A percentile compares a stretch with the other conserved stretches of the same genome.
Conservation (phyloP, 2,329 filamentous ascomycete genomes). For the Neofusicoccum sp. region DNA sequence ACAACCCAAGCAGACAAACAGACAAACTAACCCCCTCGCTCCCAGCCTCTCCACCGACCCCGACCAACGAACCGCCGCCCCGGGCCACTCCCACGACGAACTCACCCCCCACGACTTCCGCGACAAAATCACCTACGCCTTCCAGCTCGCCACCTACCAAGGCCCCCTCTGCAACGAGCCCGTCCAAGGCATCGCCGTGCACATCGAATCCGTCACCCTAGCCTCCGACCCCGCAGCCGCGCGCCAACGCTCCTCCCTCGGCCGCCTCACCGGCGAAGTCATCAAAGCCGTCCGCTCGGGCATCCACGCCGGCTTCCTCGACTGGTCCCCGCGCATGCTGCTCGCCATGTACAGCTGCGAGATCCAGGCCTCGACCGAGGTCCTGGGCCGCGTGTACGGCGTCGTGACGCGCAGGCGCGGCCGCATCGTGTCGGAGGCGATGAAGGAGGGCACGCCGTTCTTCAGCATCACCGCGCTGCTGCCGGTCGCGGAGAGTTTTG, state of each 20-base stretch:
- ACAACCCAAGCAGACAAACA: not conserved
- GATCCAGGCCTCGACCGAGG: constrained; percentile 94
- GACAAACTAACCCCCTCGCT: not conserved
- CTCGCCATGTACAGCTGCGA: constrained; percentile 98
- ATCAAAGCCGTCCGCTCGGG: constrained; percentile 84
- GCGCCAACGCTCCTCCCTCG: constrained; percentile 59
- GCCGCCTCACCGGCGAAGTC: constrained; percentile 85
- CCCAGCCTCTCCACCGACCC: constrained; percentile 19
- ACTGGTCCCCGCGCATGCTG: constrained; percentile 94
- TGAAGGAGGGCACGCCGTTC: constrained; percentile 94
- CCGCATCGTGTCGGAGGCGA: constrained; percentile 81
- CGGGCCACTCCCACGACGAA: constrained; percentile 23
- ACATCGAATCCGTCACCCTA: constrained; percentile 76
- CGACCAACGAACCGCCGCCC: constrained; percentile 30
- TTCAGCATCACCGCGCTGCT: constrained; percentile 88
- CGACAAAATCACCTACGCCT: constrained; percentile 90
- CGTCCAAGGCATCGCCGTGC: constrained; percentile 86
- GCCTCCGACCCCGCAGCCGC: constrained; percentile 55
- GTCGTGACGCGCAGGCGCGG: constrained; percentile 95
- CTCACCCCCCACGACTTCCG: constrained; percentile 68
- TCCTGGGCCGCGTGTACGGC: constrained; percentile 90
- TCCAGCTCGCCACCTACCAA: constrained; percentile 86
- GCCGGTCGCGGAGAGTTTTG: constrained; percentile 92
- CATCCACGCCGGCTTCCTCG: constrained; percentile 83
- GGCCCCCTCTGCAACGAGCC: constrained; percentile 92